Conservation (phyloP, 805 yeast genomes). For the Metschnikowia rubicola region DNA sequence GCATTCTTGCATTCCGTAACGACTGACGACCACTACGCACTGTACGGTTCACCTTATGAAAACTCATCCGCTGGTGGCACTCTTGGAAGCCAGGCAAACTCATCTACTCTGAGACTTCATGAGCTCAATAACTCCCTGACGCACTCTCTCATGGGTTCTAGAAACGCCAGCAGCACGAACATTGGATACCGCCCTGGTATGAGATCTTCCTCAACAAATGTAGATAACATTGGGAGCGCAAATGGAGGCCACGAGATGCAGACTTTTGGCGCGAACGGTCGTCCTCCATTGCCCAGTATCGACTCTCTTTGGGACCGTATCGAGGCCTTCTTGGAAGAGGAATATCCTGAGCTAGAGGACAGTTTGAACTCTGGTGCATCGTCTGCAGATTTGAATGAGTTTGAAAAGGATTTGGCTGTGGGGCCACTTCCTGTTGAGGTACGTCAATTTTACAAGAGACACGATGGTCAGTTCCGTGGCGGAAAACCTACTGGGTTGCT, state of each 20-base stretch:
- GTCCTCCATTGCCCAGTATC: slow-evolving; percentile 25
- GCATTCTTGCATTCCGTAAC: slow-evolving; percentile 48
- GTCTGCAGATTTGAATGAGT: slow-evolving; percentile 44
- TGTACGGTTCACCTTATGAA: slow-evolving; percentile 37
- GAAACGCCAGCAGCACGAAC: slow-evolving; percentile 17
- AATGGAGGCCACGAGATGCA: slow-evolving; percentile 15
- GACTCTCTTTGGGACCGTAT: slow-evolving; percentile 44
- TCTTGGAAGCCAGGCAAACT: slow-evolving; percentile 14
- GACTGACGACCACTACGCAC: slow-evolving; percentile 58
- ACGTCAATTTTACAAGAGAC: slow-evolving; percentile 43
- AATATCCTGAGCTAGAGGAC: slow-evolving; percentile 45
- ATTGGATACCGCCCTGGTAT: slow-evolving; percentile 41
- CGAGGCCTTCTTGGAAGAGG: slow-evolving; percentile 42
- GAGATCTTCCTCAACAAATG: slow-evolving; percentile 40
- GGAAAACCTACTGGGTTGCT: slow-evolving; percentile 45
- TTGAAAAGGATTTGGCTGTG: slow-evolving; percentile 41
- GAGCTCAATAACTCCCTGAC: slow-evolving; percentile 33
- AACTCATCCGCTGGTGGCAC: slow-evolving; percentile 18
- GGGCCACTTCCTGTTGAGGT: slow-evolving; percentile 43
- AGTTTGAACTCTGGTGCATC: slow-evolving; percentile 42
- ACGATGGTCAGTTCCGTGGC: slow-evolving; percentile 45
- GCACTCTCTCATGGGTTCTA: slow-evolving; percentile 26
- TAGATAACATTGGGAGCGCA: slow-evolving; percentile 13
- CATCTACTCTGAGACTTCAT: slow-evolving; percentile 33
- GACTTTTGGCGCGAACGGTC: slow-evolving; percentile 14